Evolutionary conservation across 345 rosid species (phyloP), one percentile per base, ranked within the genome.

Genomic region (Passiflora organensis): DNA sequence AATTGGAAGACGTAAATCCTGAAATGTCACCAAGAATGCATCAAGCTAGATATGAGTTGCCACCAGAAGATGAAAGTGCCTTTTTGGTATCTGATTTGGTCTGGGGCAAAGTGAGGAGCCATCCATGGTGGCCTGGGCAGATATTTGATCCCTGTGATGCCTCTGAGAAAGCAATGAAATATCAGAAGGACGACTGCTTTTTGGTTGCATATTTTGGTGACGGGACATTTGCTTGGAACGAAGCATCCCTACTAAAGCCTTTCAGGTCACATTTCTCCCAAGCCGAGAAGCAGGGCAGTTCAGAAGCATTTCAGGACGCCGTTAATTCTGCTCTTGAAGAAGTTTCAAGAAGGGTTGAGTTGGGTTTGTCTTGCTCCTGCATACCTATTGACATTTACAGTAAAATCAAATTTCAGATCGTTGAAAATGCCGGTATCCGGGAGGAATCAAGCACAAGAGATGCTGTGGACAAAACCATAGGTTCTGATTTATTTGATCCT

Each of bases 61-160:
- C 66, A 1, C 60, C 32, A 6, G 81, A 72, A 37, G 64, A 76
- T 56, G 80, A 77, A 60, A 80, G 73, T 32, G 79, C 64, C 24
- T 72, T 80, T 48, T 48, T 54, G 17, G 78, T 85, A 51, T 74
- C 81, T 32, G 88, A 82, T 65, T 69, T 82, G 71, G 88, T 85
- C 15, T 85, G 93, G 93, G 86, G 88, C 24, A 85, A 85, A 66
- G 86, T 82, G 42, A 78, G 84, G 67, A 82, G 88, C 75, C 88
- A 85, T 67, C 93, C 86, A 2, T 82, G 88, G 93, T 85, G 93
- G 93, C 93, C 93, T 55, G 93, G 93, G 6, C 88, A 85, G 74
- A 85, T 85, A 44, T 80, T 76, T 63, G 78, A 85, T 71, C 71
- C 84, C 52, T 68, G 82, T n/a, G 78, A 78, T 63, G 82, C 93